Base-by-base conservation (phyloP, 805 yeast genomes). In the Monosporozyma unispora region DNA sequence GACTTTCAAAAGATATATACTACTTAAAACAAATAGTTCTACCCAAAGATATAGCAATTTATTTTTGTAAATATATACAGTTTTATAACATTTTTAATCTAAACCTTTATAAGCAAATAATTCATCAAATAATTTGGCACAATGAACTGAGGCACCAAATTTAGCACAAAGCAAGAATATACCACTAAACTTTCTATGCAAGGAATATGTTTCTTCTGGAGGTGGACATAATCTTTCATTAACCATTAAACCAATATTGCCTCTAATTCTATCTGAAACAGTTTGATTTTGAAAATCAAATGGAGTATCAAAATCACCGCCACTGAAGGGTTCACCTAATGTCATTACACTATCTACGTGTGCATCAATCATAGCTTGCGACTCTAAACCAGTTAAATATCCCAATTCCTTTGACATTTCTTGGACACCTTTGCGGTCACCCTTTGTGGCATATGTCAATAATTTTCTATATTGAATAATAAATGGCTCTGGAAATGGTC, bases 161-260 rank as follows among this genome's bases (percentile, higher is more conserved):
- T 87, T 78, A 3, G 98, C 86, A 70, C 98, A 91, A 48, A 93
- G 73, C 53, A 93, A 72, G 62, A 86, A 93, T 1, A 93, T 95
- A 10, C 99, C 99, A 62, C 96, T 86, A 61, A 93, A 80, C 63
- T 93, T 93, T 60, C 99, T 76, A 69, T 93, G 99, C 58, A 93
- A 73, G n/a, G 96, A 85, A 65, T 93, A 93, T 0, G 99, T 93
- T 67, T 93, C 99, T 61, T 93, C 98, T 2, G 99, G 99, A 12
- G 99, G 99, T 3, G 99, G 97, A 3, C 96, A 80, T 53, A 93
- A 72, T 57, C 99, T 79, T 67, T 93, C 96, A 52, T 82, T 79
- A 53, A 93, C 74, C 99, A 93, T 93, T 48, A 90, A 70, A 2
- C 88, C 82, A 56, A 93, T 87, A 60, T 90, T 89, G 2, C 79